Evolutionary conservation across 192 early-diverging fungal species (phyloP).

Genomic region (Kappamyces sp.): DNA sequence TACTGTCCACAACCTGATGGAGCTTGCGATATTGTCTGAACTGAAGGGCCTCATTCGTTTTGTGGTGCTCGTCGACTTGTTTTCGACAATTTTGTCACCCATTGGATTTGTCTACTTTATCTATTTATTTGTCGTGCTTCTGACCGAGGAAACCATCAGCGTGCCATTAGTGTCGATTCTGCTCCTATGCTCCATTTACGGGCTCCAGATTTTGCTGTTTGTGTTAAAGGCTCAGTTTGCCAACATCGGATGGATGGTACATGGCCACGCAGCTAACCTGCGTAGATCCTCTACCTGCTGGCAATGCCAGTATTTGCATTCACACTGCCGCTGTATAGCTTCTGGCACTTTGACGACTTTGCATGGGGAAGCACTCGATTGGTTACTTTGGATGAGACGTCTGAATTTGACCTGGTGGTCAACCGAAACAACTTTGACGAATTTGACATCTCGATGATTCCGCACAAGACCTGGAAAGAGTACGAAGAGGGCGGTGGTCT

Average conservation of each 20-base stretch:
- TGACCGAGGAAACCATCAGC: too few relatives aligned
- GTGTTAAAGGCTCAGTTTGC: too few relatives aligned
- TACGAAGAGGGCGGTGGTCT: conserved; percentile 68
- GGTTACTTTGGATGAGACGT: too few relatives aligned
- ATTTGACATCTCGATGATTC: conserved; percentile 68
- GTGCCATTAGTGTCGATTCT: too few relatives aligned
- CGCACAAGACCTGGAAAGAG: conserved; percentile 66
- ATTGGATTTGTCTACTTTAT: conserved; percentile 78
- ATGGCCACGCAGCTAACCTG: too few relatives aligned
- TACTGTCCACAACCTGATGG: conserved; percentile 92
- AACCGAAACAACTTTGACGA: too few relatives aligned
- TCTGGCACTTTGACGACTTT: conserved; percentile 93
- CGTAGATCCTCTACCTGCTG: conserved; percentile 71
- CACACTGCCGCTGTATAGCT: conserved; percentile 77
- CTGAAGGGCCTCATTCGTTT: conserved; percentile 94
- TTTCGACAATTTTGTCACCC: conserved; percentile 88
- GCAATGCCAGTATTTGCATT: conserved; percentile 80
- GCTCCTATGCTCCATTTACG: too few relatives aligned
- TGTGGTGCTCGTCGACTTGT: conserved; percentile 89
- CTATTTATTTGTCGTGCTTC: too few relatives aligned
- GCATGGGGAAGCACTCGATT: conserved; percentile 91
- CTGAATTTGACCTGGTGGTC: too few relatives aligned
- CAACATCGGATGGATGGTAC: too few relatives aligned
- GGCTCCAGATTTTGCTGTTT: too few relatives aligned
- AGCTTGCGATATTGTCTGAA: too few relatives aligned